Conservation (phyloP, 768 basidiomycete species). For the Trichaptum fuscoviolaceum region DNA sequence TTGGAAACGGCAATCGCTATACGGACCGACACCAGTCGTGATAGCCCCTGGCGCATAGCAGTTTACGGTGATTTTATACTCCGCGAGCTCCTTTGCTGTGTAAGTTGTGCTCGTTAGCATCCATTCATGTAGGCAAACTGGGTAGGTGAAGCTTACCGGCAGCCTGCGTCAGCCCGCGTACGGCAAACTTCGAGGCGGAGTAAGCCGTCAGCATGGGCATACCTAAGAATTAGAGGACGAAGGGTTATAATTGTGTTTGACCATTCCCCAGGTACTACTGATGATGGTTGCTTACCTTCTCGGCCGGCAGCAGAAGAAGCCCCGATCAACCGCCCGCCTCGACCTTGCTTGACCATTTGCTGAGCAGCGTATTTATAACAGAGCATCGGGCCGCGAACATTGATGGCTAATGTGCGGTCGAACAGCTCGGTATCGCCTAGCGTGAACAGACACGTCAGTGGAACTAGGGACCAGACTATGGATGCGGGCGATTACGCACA, state of each 20-base stretch:
- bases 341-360: constrained; percentile 36
- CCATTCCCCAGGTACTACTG: too few species aligned
- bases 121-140: not conserved
- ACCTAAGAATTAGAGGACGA: not conserved
- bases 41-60: constrained; percentile 15
- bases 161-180: constrained; percentile 24
- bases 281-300: too few species aligned
- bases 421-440: constrained; percentile 21
- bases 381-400: constrained; percentile 29
- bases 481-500: constrained; percentile 20
- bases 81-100: not conserved
- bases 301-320: too few species aligned
- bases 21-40: constrained; percentile 9
- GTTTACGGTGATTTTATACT: constrained; percentile 12
- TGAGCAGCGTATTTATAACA: constrained; percentile 35
- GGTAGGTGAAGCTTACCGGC: not conserved
- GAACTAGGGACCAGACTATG: not conserved
- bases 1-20: not conserved
- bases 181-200: constrained; percentile 26
- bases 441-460: not conserved
- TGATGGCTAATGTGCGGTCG: constrained; percentile 26
- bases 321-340: constrained; percentile 35
- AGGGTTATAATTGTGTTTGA: too few species aligned
- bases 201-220: constrained; percentile 19
- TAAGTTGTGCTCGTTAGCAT: not conserved